Evolutionary conservation across 805 yeast species (phyloP), one percentile per base, ranked within the genome.

Genomic region (Blastobotrys terrestris): DNA sequence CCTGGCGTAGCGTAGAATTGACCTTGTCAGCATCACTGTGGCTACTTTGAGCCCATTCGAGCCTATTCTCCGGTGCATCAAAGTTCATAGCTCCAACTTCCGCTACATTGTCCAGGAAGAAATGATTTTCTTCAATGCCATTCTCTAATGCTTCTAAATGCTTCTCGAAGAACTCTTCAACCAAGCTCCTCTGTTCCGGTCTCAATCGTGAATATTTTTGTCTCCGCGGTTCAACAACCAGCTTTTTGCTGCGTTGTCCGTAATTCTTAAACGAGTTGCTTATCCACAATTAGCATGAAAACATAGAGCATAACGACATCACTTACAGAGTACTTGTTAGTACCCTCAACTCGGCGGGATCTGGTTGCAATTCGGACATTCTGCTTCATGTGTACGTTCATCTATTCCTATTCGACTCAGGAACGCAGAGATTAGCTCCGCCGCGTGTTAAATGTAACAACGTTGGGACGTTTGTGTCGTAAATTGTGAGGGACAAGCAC

Each of bases 1-100:
- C 77, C 67, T 92, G 97, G 44, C 79, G 68, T 59, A 86, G 63
- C 0, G 81, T 71, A 1, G 83, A 72, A 46, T 77, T 64, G 3
- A 82, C 84, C 65, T 83, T 83, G 49, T 79, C 84, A 48, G 71
- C 74, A 55, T 82, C 87, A 2, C 64, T 57, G 18, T 53, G 53
- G 3, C 69, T 63, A 18, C 80, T 71, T 1, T 63, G 60, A 4
- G 64, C 43, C 57, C 64, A 60, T 15, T 50, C 49, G 15, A 31
- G 20, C 21, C 46, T 20, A 20, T 60, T 59, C 18, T 53, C 55
- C 6, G 63, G 63, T 5, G 64, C 61, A 7, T 50, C 59, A 51
- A 63, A 60, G 20, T 53, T 54, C 43, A 47, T 51, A 13, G 57
- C 58, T 3, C 58, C 64, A 8, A 56, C 53, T n/a, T 39, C 44